phyloP scores from a whole-genome alignment of 1,139 yeast genomes.

The Citeromyces hawaiiensis region DNA sequence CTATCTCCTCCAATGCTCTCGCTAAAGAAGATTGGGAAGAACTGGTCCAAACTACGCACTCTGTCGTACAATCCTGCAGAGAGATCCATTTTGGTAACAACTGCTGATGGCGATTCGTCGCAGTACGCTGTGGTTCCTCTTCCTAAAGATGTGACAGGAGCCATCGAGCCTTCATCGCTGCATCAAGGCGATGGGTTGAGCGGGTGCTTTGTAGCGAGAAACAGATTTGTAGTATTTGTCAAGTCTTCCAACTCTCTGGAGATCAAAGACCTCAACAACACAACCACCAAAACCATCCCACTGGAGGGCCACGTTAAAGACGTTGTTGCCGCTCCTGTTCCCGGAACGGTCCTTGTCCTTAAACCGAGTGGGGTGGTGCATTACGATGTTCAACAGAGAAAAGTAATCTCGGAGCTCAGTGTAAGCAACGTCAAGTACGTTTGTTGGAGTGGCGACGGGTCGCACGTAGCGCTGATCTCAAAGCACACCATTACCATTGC shows the following conservation, averaged over 20 bases:
- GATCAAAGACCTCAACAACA: constrained; percentile 73
- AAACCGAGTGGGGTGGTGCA: constrained; percentile 62
- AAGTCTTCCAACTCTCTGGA: constrained; percentile 55
- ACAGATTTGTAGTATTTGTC: constrained; percentile 77
- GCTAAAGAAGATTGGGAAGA: constrained; percentile 69
- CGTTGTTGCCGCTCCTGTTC: constrained; percentile 58
- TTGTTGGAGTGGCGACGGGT: constrained; percentile 82
- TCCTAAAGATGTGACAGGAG: constrained; percentile 86
- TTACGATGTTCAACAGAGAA: constrained; percentile 90
- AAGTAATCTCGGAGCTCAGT: constrained; percentile 54
- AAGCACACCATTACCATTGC: constrained; percentile 91
- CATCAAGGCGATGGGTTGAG: constrained; percentile 73
- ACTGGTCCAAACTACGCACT: constrained; percentile 78
- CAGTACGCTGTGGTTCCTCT: constrained; percentile 64
- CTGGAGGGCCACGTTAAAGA: constrained; percentile 63
- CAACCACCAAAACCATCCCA: constrained; percentile 69
- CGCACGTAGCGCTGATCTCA: constrained; percentile 75
- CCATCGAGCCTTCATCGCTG: constrained; percentile 75
- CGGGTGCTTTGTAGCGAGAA: constrained; percentile 88
- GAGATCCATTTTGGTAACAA: constrained; percentile 71
- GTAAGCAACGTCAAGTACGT: constrained; percentile 81
- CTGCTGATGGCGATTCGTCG: constrained; percentile 52
- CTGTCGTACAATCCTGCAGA: constrained; percentile 90
- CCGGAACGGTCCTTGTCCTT: constrained; percentile 72
- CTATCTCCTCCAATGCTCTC: constrained; percentile 71